Base-by-base conservation (phyloP, 176 grass and related monocot species). In the Hyparrhenia diplandra region DNA sequence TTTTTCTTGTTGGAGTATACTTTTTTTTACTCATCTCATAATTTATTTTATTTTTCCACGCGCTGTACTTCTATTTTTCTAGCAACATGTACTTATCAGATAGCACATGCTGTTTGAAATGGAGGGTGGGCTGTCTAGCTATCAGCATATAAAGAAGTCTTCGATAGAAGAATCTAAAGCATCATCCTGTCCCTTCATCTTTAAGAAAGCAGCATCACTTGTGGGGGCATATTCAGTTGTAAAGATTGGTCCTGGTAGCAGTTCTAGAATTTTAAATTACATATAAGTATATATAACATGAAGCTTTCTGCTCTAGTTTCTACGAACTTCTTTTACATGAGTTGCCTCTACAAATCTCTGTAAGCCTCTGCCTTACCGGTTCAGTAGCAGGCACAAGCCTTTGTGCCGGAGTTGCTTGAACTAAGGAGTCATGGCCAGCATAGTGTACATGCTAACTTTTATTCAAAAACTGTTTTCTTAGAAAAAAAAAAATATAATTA, bases 181-280 rank as follows among this genome's bases (percentile, higher is more conserved):
- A 90, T 83, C 68, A 86, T 61, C 29, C 29, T 74, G 27, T 78
- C 40, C 66, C 80, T 74, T 82, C 67, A 78, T 83, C 83, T 86
- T 90, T 86, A 72, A 13, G 67, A 84, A 89, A 91, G 86, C 20
- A 67, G 76, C 86, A 69, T 73, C 83, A 82, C 37, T 94, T 76
- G 76, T 89, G 86, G 43, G 62, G 72, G 83, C 76, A 89, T 85
- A 83, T 91, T 83, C 87, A 91, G 67, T 74, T 75, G 61, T 65
- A 87, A 88, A 83, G 83, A 87, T 52, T 73, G 89, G 57, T 88
- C 67, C 20, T 30, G 67, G 57, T 34, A 55, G 79, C 49, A 79
- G 67, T 83, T 86, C 28, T 83, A 68, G 68, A 83, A 83, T 28
- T 86, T 74, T 83, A 83, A 85, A 79, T 86, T 73, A 82, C 62